Base-by-base conservation (phyloP, 2,329 filamentous ascomycete species). In the Fusarium solani-melongenae region DNA sequence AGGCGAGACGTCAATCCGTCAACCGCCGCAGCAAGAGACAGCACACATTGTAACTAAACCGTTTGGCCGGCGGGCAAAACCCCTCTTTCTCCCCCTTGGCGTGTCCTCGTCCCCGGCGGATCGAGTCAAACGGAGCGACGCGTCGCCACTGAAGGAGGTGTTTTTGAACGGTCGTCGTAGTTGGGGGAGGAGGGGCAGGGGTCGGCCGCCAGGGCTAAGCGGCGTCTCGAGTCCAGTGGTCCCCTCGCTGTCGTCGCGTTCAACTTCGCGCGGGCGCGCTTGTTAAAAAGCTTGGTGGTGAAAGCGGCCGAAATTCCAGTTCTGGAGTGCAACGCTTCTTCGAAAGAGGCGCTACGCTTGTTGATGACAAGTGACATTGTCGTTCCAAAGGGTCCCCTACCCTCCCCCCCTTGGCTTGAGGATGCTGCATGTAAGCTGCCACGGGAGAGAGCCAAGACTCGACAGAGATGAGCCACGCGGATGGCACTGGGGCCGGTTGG, bases 61-160 rank as follows among this genome's bases (percentile, higher is more conserved):
- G 38, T 41, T 41, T 41, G 41, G 41, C 41, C 41, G 22, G 22
- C 22, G 41, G 41, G 41, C 22, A 27, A 46, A 46, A 39, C 41
- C 41, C 41, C 41, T 46, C 41, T 27, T 24, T 9, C 24, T 22
- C 41, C 22, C 41, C 41, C 41, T 46, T 46, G 41, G 41, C 41
- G 41, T 20, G 41, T 15, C 39, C 10, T n/a, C 34, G 34, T 36
- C 14, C 17, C 27, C 17, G 24, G 17, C 15, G 38, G 63, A 39
- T 67, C n/a, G 53, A 70, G 60, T 61, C 59, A 53, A 66, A 70
- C 31, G 39, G 27, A 67, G 70, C 70, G 70, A 73, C 70, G 38
- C 67, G 63, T 71, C n/a, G 63, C 71, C 67, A 71, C 70, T 71
- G 38, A 41, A 20, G n/a, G n/a, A n/a, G n/a, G n/a, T n/a, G n/a